Base-by-base conservation (phyloP, 225 moss, liverwort and hornwort genomes). In the Asterella californica region DNA sequence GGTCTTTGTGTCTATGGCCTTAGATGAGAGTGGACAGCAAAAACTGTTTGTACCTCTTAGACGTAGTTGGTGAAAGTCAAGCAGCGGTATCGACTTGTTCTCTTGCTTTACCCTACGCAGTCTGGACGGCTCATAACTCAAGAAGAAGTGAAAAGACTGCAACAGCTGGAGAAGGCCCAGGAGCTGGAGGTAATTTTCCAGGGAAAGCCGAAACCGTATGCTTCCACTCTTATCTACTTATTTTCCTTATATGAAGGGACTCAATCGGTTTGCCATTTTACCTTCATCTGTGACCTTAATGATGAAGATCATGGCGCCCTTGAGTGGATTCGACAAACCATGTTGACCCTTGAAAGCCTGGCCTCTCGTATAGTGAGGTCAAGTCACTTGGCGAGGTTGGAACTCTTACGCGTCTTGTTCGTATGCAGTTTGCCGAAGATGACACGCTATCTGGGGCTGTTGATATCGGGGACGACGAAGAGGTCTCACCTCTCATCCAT, bases 391-490 rank as follows among this genome's bases (percentile, higher is more conserved):
- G 19, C 5, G 11, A 71, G 4, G 32, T 32, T 75, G 21, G 18
- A 54, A 75, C 1, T 54, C 71, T 24, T 53, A 54, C 14, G 19
- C 6, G 9, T 37, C n/a, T 70, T 75, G 24, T 32, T 24, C 22
- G 42, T 64, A 9, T 85, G 76, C 90, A 96, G 96, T 82, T 88
- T 74, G 94, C 84, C 38, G 70, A 82, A 57, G 90, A 90, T 62
- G 96, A 96, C 84, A 94, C 81, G 81, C 88, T 96, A 85, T 79
- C 92, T 64, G 96, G 90, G 79, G 96, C 94, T 54, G 90, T 96
- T 67, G 96, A 94, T 77, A 96, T 96, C 72, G 96, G 96, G 48
- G 96, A 96, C 78, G 91, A 92, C 59, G 96, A 94, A 53, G 87
- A 84, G 81, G 75, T 81, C 18, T 32, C 27, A 45, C 12, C 17